Evolutionary conservation across 2,329 filamentous ascomycete genomes (phyloP), one percentile per base, ranked within the genome.

Genomic region (Apiospora aurea): DNA sequence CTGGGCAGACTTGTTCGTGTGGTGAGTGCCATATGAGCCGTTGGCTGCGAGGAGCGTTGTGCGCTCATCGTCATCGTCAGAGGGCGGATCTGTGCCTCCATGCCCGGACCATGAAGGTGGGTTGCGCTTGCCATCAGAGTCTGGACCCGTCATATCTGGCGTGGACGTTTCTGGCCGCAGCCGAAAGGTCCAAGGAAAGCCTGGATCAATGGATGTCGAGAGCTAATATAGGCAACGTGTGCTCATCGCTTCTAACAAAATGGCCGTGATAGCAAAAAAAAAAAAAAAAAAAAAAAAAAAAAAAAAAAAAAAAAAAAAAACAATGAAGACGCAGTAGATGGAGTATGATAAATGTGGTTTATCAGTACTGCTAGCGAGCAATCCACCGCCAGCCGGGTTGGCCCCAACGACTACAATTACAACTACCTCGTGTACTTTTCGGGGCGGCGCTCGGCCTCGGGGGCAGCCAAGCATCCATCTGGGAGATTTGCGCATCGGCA

Each of bases 371-470:
- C 46, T 49, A n/a, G 46, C 46, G 46, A 49, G 18, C 21, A n/a
- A 29, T 18, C 57, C 57, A 38, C 34, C 57, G 21, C 34, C 57
- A 64, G 13, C 34, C 57, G 29, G 53, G 53, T 29, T 61, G 29
- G 53, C 24, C n/a, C 29, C 57, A 24, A 57, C 26, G 26, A 34
- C 26, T 18, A 41, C 38, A 29, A 29, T 29, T 29, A 3, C 26
- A 29, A 29, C 7, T 38, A 38, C 3, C 34, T 34, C 6, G 6
- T 34, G 34, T 43, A 21, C 26, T 38, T 61, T 18, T 41, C 57
- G 57, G 57, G 57, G 57, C 57, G 57, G 57, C 18, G 41, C 57
- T 64, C 57, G 57, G 57, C 57, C 41, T 64, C 57, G 57, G 57
- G 34, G 34, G 34, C n/a, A 64, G 34, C 34, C 57, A 41, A 41